Evolutionary conservation across 108 stramenopile genomes (phyloP).

Genomic region (Fragilaria crotonensis): DNA sequence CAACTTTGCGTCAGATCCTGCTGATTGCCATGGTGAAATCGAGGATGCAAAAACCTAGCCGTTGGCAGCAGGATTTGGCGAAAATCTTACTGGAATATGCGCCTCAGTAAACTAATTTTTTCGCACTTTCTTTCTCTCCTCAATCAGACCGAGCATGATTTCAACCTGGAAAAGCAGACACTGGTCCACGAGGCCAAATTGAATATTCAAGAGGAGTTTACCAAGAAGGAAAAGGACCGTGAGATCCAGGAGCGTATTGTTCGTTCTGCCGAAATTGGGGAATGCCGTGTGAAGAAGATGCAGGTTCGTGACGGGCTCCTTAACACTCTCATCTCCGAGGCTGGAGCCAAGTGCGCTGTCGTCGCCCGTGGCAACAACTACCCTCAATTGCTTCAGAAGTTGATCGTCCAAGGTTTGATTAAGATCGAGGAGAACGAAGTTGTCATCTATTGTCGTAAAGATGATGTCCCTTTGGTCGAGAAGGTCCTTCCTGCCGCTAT

Average conservation of each 20-base stretch:
- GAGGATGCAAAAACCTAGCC: too few relatives aligned
- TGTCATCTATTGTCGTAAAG: conserved; percentile 77
- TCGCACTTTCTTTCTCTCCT: not conserved
- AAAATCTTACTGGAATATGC: too few relatives aligned
- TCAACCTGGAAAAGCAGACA: conserved; percentile 99
- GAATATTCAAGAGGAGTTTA: conserved; percentile 92
- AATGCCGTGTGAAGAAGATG: conserved; percentile 98
- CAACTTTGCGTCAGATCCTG: too few relatives aligned
- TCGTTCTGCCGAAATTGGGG: conserved; percentile 90
- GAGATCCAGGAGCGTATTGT: conserved; percentile 90
- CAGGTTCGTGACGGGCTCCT: conserved; percentile 90
- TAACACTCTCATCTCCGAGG: conserved; percentile 60
- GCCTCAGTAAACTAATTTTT: not conserved
- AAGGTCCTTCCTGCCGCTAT: conserved; percentile 77
- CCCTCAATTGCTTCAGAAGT: conserved; percentile 86
- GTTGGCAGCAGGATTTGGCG: too few relatives aligned
- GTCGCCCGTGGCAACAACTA: conserved; percentile 84
- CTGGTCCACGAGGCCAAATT: conserved; percentile 98
- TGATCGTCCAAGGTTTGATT: conserved; percentile 97
- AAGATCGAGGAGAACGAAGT: conserved; percentile 98
- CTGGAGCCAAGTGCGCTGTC: conserved; percentile 71
- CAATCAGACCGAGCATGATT: conserved; percentile 86
- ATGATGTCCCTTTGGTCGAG: conserved; percentile 77
- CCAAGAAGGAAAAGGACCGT: conserved; percentile 96
- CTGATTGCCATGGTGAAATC: too few relatives aligned